A percentile compares a stretch with the other conserved stretches of the same genome.
Evolutionary conservation across 371 early-diverging fungal species (phyloP).

Genomic region (Circinella umbellata): DNA sequence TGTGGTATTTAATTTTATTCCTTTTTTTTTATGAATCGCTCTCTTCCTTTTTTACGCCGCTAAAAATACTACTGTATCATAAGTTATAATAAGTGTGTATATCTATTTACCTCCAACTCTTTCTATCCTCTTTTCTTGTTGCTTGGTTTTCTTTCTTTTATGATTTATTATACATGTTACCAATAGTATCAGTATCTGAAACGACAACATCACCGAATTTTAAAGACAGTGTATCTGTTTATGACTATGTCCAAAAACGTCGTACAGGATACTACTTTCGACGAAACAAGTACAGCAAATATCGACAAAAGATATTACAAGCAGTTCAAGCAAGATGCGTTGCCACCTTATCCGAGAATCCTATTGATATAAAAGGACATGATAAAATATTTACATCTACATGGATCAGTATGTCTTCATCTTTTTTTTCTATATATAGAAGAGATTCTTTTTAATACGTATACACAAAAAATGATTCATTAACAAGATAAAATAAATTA

Average conservation of each 20-base stretch:
- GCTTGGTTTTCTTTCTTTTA: too few relatives aligned
- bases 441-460: too few relatives aligned
- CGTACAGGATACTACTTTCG: background rate
- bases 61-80: too few relatives aligned
- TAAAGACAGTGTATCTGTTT: background rate
- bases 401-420: conserved; percentile 43
- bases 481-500: background rate
- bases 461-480: background rate
- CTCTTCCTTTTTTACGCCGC: too few relatives aligned
- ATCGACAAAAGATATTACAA: background rate
- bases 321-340: background rate
- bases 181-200: background rate
- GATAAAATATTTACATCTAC: conserved; percentile 68
- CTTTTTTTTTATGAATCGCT: background rate
- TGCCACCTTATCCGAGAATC: conserved; percentile 10
- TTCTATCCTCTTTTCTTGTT: too few relatives aligned
- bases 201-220: background rate
- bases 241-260: background rate
- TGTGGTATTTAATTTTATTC: background rate
- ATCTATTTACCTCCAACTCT: too few relatives aligned
- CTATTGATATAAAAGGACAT: conserved; percentile 22
- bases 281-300: background rate
- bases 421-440: too few relatives aligned
- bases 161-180: background rate
- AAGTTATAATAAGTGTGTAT: too few relatives aligned